These are phyloP conservation scores for Nitzschia sp. DNA, from an alignment of 108 stramenopile genomes.

Conservation along the genomic window DNA sequence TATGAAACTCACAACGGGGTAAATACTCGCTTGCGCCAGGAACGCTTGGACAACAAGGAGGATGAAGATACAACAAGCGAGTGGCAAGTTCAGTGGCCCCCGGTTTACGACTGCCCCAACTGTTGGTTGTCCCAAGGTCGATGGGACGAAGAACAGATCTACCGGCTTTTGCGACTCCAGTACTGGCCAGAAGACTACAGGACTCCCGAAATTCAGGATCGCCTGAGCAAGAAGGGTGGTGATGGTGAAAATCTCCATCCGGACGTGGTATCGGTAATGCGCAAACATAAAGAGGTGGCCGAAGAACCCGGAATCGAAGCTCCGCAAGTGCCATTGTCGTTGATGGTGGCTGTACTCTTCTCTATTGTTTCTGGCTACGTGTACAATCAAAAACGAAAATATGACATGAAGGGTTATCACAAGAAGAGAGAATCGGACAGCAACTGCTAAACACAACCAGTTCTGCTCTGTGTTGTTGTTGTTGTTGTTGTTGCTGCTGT, in stretches of 20 bases:
- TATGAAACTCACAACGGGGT: constrained; percentile 48
- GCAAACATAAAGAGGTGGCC: background rate
- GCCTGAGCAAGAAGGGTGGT: background rate
- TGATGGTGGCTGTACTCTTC: background rate
- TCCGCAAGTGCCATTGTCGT: background rate
- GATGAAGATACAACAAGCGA: constrained; percentile 23
- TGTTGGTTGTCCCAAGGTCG: constrained; percentile 51
- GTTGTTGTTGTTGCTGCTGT: too few relatives aligned
- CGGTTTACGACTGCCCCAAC: constrained; percentile 35
- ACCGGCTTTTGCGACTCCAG: constrained; percentile 18
- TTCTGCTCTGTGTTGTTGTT: too few relatives aligned
- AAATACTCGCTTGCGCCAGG: constrained; percentile 32
- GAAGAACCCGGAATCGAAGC: background rate
- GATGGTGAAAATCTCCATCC: constrained; percentile 2
- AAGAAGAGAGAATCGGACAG: constrained; percentile 23
- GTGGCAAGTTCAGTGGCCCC: constrained; percentile 49
- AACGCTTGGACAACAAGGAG: constrained; percentile 27
- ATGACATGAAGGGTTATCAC: constrained; percentile 21
- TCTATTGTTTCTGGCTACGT: background rate
- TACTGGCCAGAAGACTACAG: constrained; percentile 31
- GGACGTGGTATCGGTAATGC: constrained; percentile 1
- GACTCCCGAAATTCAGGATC: background rate
- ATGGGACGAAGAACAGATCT: constrained; percentile 44
- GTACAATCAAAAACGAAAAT: constrained; percentile 25
- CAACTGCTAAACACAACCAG: background rate